Base-by-base conservation (phyloP, 2,329 filamentous ascomycete species). In the Hymenoscyphus repandus region DNA sequence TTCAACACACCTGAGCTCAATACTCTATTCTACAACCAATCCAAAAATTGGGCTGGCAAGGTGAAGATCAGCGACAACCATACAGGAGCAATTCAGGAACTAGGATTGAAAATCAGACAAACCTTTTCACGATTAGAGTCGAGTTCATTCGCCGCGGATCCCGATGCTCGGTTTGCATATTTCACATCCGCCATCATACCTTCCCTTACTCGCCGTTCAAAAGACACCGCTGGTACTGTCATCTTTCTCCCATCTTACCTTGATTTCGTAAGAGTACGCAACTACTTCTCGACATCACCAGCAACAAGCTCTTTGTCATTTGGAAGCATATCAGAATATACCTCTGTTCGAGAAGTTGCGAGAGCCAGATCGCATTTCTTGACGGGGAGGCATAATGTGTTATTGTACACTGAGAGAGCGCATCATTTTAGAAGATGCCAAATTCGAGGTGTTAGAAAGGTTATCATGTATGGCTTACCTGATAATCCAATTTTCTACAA, bases 381-480 rank as follows among this genome's bases (percentile, higher is more conserved):
- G 57, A 86, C 75, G 36, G 93, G 91, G 5, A 78, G 90, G 13
- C 88, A 96, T 66, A 82, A 82, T 17, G 78, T 97, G 15, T 71
- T 99, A 36, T 74, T 99, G 13, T 99, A 97, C 71, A 95, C 91
- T 1, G 92, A 95, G 68, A 84, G 93, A 52, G 88, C 91, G n/a
- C 93, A 99, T 70, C 93, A 99, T 69, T 97, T 97, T 75, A 83
- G 90, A 45, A 79, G 93, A n/a, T 90, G 93, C 65, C 79, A 81
- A 58, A 77, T 99, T 48, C 79, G 82, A 33, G 93, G 93, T 18
- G 90, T 93, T 12, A 85, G 84, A 67, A 78, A 84, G 37, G 80
- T 97, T n/a, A 78, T 96, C 46, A 86, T 96, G 75, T 97, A 97
- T 67, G 87, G 85, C 1, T 69, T 96, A 31, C 93, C 93, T 0